Conservation (phyloP, 495 filamentous ascomycete genomes). For the Penicillium verhagenii region DNA sequence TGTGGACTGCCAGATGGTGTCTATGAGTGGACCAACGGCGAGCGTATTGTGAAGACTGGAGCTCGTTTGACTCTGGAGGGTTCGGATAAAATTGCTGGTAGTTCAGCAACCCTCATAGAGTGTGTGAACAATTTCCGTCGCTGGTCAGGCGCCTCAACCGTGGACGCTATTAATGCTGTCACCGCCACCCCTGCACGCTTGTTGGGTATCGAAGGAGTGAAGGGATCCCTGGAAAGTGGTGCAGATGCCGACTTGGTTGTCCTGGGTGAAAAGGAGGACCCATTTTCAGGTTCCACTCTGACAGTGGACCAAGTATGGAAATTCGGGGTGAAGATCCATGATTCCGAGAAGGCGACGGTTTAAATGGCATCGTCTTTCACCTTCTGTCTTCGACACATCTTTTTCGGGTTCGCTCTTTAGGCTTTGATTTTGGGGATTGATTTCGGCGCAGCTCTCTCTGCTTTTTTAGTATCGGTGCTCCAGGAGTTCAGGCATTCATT, state of each 20-base stretch:
- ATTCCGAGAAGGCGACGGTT: slow-evolving; percentile 29
- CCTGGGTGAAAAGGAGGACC: slow-evolving; percentile 54
- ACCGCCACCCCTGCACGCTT: slow-evolving; percentile 72
- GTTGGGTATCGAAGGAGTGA: slow-evolving; percentile 63
- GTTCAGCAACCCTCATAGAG: slow-evolving; percentile 69
- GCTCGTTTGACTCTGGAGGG: slow-evolving; percentile 65
- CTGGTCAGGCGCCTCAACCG: slow-evolving; percentile 64
- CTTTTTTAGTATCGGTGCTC: slow-evolving; percentile 5
- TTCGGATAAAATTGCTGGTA: slow-evolving; percentile 69
- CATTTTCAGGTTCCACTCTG: slow-evolving; percentile 44
- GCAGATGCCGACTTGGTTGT: slow-evolving; percentile 82
- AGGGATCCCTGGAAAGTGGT: slow-evolving; percentile 64
- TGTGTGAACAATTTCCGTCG: slow-evolving; percentile 78
- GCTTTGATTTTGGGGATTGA: background rate
- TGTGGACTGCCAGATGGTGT: slow-evolving; percentile 71
- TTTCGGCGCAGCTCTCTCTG: background rate
- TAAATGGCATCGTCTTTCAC: background rate
- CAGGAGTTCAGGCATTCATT: slow-evolving; percentile 7
- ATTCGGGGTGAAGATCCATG: slow-evolving; percentile 58
- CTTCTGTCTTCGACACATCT: slow-evolving; percentile 7
- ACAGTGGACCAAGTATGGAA: slow-evolving; percentile 76
- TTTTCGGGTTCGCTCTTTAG: background rate
- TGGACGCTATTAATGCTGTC: slow-evolving; percentile 65
- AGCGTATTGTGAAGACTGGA: slow-evolving; percentile 66
- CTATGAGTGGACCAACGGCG: slow-evolving; percentile 79